A percentile compares a stretch with the other conserved stretches of the same genome.
phyloP scores from a whole-genome alignment of 805 yeast genomes.

The Kuraishia hungarica region DNA sequence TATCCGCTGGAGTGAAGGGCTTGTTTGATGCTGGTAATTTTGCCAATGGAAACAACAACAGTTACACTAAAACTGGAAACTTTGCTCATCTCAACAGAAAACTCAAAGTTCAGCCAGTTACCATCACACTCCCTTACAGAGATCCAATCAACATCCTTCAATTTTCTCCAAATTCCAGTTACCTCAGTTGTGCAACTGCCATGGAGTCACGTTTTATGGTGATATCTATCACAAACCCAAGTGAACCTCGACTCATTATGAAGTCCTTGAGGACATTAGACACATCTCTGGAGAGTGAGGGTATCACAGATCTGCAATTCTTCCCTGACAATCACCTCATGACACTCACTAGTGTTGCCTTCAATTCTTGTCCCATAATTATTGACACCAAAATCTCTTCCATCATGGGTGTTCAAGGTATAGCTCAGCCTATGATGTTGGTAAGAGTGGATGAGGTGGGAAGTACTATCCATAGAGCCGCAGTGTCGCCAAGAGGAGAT shows the following conservation, averaged over 20 bases:
- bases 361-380: slow-evolving; percentile 57
- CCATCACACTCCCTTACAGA: slow-evolving; percentile 75
- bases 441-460: slow-evolving; percentile 76
- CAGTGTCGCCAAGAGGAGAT: slow-evolving; percentile 80
- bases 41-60: neutral
- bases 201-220: slow-evolving; percentile 75
- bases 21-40: neutral
- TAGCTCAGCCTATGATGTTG: slow-evolving; percentile 53
- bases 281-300: slow-evolving; percentile 72
- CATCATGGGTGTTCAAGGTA: slow-evolving; percentile 24
- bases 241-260: slow-evolving; percentile 60
- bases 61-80: neutral
- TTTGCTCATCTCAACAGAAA: neutral
- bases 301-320: slow-evolving; percentile 74
- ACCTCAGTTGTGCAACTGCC: slow-evolving; percentile 67
- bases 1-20: neutral
- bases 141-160: slow-evolving; percentile 74
- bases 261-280: slow-evolving; percentile 57
- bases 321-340: slow-evolving; percentile 56
- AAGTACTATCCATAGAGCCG: slow-evolving; percentile 61
- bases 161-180: slow-evolving; percentile 65
- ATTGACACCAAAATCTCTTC: slow-evolving; percentile 54
- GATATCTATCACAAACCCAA: slow-evolving; percentile 55
- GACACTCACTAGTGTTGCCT: slow-evolving; percentile 49
- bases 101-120: slow-evolving; percentile 43